Base-by-base conservation (phyloP, 148 eudicot species). In the Limonium bicolor region DNA sequence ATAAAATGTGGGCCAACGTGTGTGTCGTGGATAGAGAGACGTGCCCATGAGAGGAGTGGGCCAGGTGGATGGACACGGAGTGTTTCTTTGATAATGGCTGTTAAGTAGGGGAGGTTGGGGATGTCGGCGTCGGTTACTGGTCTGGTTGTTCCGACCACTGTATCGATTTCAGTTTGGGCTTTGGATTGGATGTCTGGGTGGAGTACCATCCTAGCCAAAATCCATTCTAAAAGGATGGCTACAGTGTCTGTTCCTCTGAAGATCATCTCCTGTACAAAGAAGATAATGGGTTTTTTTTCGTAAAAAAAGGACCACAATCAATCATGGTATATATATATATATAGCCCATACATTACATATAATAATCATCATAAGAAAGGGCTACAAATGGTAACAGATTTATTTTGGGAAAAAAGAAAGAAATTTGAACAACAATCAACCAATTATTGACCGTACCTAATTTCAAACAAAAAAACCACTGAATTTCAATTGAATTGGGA, bases 201-300 rank as follows among this genome's bases (percentile, higher is more conserved):
- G 6, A 84, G 42, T 17, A 84, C 86, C 94, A 90, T 84, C 36
- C 95, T 77, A 12, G 97, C 95, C 9, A 84, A 62, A 14, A 69
- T 68, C 97, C 95, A 90, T 19, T 90, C 95, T 5, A 90, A 49
- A 0, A 84, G 68, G 11, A 84, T 90, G 2, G 93, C 97, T 2
- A 84, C 97, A 0, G 95, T 84, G 34, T 84, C 97, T 7, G 95
- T 90, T 6, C 97, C 97, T 35, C 97, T 70, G 8, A 90, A 90
- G 25, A 90, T 77, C 95, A 84, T 90, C 49, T 90, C 97, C 97
- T 90, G 46, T 17, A 46, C 10, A 40, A 40, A n/a, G n/a, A n/a
- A n/a, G n/a, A n/a, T n/a, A n/a, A n/a, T n/a, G n/a, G n/a, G n/a
- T n/a, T n/a, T n/a, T n/a, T n/a, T n/a, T n/a, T n/a, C n/a, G n/a